phyloP scores from a whole-genome alignment of 2,329 filamentous ascomycete genomes.

The Epichloe uncinata region DNA sequence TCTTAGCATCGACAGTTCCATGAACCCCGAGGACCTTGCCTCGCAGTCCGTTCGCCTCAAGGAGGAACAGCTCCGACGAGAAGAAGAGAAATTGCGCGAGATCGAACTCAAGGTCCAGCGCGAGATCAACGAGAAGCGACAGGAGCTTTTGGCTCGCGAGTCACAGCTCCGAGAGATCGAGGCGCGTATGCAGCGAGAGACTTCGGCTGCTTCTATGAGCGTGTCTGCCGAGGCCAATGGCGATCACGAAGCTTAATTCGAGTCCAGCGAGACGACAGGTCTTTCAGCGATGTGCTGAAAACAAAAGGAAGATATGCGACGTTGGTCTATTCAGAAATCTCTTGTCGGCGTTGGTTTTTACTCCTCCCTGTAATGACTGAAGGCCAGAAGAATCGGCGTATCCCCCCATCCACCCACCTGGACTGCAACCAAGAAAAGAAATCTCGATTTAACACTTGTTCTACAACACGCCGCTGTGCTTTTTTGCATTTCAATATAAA shows the following conservation, averaged over 20 bases:
- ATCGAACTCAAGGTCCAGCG: conserved; percentile 99
- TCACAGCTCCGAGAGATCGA: conserved; percentile 98
- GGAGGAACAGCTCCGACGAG: conserved; percentile 97
- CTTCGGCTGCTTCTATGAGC: conserved; percentile 28
- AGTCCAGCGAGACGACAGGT: conserved; percentile 16
- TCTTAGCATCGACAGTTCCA: conserved; percentile 54
- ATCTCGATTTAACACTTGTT: conserved; percentile 18
- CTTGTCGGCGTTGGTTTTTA: conserved; percentile 35
- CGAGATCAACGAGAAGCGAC: conserved; percentile 99
- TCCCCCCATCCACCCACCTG: conserved; percentile 16
- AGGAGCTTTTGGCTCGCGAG: conserved; percentile 93
- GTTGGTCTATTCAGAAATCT: conserved; percentile 29
- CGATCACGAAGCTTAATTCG: conserved; percentile 36
- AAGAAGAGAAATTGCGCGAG: conserved; percentile 99
- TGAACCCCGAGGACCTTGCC: conserved; percentile 95
- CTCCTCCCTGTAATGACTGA: conserved; percentile 21
- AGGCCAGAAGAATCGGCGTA: conserved; percentile 29
- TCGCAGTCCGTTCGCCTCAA: conserved; percentile 97
- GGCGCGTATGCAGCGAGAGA: conserved; percentile 88
- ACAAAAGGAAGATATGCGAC: conserved; percentile 20
- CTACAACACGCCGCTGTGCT: conserved; percentile 16
- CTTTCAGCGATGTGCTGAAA: conserved; percentile 20
- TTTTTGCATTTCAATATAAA: conserved; percentile 17
- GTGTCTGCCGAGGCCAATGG: conserved; percentile 39
- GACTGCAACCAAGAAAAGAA: conserved; percentile 21